phyloP scores from a whole-genome alignment of 169 alveolate genomes.

The Hepatocystis sp. region DNA sequence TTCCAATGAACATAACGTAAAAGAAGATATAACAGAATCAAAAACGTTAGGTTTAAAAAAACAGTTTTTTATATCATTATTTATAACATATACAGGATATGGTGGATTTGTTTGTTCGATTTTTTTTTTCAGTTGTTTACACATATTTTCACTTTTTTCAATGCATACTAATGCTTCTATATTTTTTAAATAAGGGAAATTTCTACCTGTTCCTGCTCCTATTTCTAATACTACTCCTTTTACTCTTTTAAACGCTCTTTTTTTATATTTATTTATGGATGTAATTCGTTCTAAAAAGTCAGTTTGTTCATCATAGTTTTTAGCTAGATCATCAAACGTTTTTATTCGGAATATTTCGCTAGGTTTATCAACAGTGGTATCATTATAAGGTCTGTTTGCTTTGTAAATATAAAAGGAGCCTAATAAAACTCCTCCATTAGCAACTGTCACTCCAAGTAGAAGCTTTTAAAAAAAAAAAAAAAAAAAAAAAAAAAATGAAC shows the following conservation, averaged over 20 bases:
- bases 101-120: slow-evolving; percentile 80
- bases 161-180: slow-evolving; percentile 82
- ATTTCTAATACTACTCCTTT: slow-evolving; percentile 85
- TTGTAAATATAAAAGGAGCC: slow-evolving; percentile 63
- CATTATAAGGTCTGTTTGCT: slow-evolving; percentile 64
- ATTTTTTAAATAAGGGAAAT: slow-evolving; percentile 75
- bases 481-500: not conserved
- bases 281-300: slow-evolving; percentile 73
- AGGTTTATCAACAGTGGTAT: slow-evolving; percentile 23
- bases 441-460: slow-evolving; percentile 68
- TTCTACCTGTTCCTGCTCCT: slow-evolving; percentile 85
- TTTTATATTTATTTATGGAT: slow-evolving; percentile 58
- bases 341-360: slow-evolving; percentile 54
- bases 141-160: slow-evolving; percentile 83
- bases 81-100: slow-evolving; percentile 82
- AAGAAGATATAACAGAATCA: slow-evolving; percentile 83
- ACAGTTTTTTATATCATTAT: slow-evolving; percentile 78
- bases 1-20: slow-evolving; percentile 85
- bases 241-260: slow-evolving; percentile 77
- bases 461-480: slow-evolving; percentile 10
- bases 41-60: slow-evolving; percentile 80
- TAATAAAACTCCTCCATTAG: slow-evolving; percentile 41
- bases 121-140: slow-evolving; percentile 81
- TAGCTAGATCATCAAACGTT: slow-evolving; percentile 62
- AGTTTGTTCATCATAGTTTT: slow-evolving; percentile 71